Percentiles rank a stretch among this genome's conserved stretches.
phyloP scores from a whole-genome alignment of 179 eudicot species.

The Spinacia oleracea region DNA sequence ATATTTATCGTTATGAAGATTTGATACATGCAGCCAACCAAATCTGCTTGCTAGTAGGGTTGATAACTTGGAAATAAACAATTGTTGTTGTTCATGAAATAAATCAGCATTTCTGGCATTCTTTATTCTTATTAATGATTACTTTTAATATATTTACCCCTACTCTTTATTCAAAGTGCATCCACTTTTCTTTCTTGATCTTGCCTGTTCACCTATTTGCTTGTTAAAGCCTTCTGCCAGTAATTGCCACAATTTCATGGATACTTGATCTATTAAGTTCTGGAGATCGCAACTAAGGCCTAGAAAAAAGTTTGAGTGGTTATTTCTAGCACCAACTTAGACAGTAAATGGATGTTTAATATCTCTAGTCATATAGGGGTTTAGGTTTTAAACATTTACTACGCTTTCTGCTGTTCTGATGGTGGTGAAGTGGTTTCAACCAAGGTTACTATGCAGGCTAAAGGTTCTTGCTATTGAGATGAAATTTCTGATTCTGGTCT shows the following conservation, averaged over 20 bases:
- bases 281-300: background rate
- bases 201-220: background rate
- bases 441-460: background rate
- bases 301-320: background rate
- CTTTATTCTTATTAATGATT: background rate
- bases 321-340: background rate
- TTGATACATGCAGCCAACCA: background rate
- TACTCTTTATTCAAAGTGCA: background rate
- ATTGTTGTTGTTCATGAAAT: background rate
- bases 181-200: background rate
- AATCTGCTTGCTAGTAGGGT: background rate
- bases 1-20: background rate
- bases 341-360: background rate
- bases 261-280: background rate
- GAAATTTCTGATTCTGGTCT: constrained; percentile 1
- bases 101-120: no score
- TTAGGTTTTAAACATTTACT: background rate
- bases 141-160: background rate
- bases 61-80: background rate
- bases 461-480: no score
- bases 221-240: background rate
- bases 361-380: background rate
- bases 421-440: background rate
- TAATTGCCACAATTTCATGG: background rate
- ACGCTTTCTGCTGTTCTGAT: background rate